Evolutionary conservation across 2,329 filamentous ascomycete species (phyloP), one percentile per base, ranked within the genome.

Genomic region (Thielaviopsis euricoi): DNA sequence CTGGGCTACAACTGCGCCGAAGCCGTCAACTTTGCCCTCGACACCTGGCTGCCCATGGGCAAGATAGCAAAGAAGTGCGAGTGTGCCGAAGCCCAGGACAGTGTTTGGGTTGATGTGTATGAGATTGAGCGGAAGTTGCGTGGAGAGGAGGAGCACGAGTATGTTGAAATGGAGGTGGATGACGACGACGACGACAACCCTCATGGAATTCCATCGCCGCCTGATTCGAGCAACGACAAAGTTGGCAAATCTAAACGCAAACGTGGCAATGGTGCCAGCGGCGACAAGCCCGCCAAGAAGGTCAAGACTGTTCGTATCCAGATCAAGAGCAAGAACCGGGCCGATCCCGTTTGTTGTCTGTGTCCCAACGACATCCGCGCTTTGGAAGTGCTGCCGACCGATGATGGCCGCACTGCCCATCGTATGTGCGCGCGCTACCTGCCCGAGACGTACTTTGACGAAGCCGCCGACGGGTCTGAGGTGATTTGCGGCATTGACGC

Each of bases 1-100:
- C 75, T 98, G 43, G 93, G 94, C 17, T 98, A 98, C 74, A 98
- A 98, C 68, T 98, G 93, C 70, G 93, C 93, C 26, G 93, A 98
- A 68, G 95, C 93, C 7, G 93, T 98, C 72, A 98, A 98, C 68
- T 98, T 98, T 69, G 93, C 91, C 5, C 83, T 95, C 9, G 90
- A 96, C 64, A 86, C 88, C 29, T 98, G 93, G 93, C 73, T 98
- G 52, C 86, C 94, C 55, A 96, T 93, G 75, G 93, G 90, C 22
- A 88, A 89, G 65, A 89, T 95, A 64, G 93, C 93, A 17, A 95
- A 96, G 71, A 94, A 93, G 69, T 98, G 93, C 71, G 85, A 97
- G 66, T 98, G 93, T 67, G 89, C 93, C 65, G 81, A 93, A 60
- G 90, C 95, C 63, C 83, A 94, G 61, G 93, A 98, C 73, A 97